These are phyloP conservation scores for Clonostachys sp. DNA, from an alignment of 2,329 filamentous ascomycete species.

Conservation along the genomic window DNA sequence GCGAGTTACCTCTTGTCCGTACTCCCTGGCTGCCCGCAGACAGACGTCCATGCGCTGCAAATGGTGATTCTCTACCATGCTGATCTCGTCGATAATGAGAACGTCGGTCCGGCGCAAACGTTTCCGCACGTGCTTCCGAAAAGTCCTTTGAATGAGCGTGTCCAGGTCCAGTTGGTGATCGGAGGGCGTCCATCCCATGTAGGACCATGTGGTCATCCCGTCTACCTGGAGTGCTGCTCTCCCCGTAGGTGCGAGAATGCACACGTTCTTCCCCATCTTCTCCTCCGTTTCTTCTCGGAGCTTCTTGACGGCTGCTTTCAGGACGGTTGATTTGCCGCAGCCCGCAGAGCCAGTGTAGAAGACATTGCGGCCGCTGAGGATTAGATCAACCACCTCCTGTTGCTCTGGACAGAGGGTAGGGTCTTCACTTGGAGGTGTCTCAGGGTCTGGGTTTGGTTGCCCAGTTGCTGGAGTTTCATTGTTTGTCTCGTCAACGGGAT, in stretches of 20 bases:
- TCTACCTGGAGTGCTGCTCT: slow-evolving; percentile 51
- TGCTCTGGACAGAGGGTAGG: slow-evolving; percentile 9
- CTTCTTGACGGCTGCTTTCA: slow-evolving; percentile 11
- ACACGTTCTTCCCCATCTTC: slow-evolving; percentile 21
- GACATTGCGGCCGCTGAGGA: slow-evolving; percentile 47
- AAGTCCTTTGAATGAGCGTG: background rate
- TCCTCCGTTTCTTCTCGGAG: background rate
- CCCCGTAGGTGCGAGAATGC: slow-evolving; percentile 55
- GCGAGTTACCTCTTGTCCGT: background rate
- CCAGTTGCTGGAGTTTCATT: too few relatives aligned
- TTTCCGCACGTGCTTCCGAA: slow-evolving; percentile 10
- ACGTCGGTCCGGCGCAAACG: slow-evolving; percentile 42
- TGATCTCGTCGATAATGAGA: slow-evolving; percentile 62
- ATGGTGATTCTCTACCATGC: slow-evolving; percentile 53
- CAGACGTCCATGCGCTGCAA: slow-evolving; percentile 12
- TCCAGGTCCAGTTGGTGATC: slow-evolving; percentile 10
- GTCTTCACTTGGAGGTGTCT: background rate
- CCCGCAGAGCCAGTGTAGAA: slow-evolving; percentile 64
- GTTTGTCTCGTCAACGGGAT: too few relatives aligned
- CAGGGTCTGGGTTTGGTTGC: too few relatives aligned
- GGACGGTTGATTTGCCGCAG: slow-evolving; percentile 17
- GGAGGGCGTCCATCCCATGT: slow-evolving; percentile 47
- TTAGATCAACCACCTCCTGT: slow-evolving; percentile 29
- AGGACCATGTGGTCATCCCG: slow-evolving; percentile 52
- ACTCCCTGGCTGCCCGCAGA: slow-evolving; percentile 20